Conservation (phyloP, 1,284 basidiomycete species). For the Athelia psychrophila region DNA sequence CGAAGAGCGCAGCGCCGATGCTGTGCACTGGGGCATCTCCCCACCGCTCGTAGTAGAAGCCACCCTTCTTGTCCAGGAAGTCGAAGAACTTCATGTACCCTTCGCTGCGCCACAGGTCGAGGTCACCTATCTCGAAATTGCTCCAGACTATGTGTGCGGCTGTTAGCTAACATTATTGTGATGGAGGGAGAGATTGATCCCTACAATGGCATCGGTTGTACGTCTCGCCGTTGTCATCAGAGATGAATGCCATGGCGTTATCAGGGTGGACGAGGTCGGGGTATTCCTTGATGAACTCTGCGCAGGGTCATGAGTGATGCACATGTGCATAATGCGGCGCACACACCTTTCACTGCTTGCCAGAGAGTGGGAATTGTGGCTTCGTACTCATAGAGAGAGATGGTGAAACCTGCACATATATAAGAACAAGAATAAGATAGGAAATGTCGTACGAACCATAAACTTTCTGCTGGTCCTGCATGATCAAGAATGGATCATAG, state of each 20-base stretch:
- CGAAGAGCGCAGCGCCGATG: slow-evolving; percentile 83
- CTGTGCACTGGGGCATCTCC: slow-evolving; percentile 92
- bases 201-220: slow-evolving; percentile 89
- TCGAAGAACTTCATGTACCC: slow-evolving; percentile 87
- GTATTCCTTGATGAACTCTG: slow-evolving; percentile 76
- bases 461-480: slow-evolving; percentile 86
- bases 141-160: slow-evolving; percentile 69
- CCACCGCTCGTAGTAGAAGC: slow-evolving; percentile 95
- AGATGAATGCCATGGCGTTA: slow-evolving; percentile 82
- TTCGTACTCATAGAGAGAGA: slow-evolving; percentile 84
- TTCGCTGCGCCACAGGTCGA: slow-evolving; percentile 81
- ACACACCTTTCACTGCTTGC: slow-evolving; percentile 66
- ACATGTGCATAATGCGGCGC: background rate
- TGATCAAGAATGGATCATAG: slow-evolving; percentile 87
- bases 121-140: slow-evolving; percentile 87
- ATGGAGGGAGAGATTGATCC: slow-evolving; percentile 23
- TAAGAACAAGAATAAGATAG: background rate
- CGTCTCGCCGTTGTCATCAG: slow-evolving; percentile 74
- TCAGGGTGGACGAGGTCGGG: slow-evolving; percentile 64
- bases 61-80: slow-evolving; percentile 79
- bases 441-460: slow-evolving; percentile 54
- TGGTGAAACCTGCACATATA: slow-evolving; percentile 67
- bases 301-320: slow-evolving; percentile 4
- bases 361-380: slow-evolving; percentile 88
- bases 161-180: background rate